Evolutionary conservation across 805 yeast species (phyloP).

Genomic region (Zygosaccharomyces kombuchaensis): DNA sequence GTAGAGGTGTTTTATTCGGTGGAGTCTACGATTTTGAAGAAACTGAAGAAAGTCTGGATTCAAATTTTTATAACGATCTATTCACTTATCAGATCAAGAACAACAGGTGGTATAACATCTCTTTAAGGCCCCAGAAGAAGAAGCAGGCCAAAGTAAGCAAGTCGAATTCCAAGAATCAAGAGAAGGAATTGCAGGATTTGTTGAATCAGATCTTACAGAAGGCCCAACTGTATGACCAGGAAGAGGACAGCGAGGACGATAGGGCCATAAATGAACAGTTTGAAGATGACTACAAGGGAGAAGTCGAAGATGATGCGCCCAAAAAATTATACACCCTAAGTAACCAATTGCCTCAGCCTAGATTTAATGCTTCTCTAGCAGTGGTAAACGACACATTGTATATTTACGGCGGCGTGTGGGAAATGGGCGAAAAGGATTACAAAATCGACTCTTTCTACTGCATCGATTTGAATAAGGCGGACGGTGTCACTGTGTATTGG

Average conservation of each 20-base stretch:
- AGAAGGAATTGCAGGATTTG: conserved; percentile 77
- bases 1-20: conserved; percentile 89
- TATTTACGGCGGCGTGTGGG: conserved; percentile 89
- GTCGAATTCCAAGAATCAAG: conserved; percentile 47
- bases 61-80: conserved; percentile 75
- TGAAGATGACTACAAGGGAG: conserved; percentile 37
- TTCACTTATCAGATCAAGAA: conserved; percentile 78
- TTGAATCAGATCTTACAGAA: conserved; percentile 68
- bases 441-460: conserved; percentile 81
- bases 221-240: conserved; percentile 62
- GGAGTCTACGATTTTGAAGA: conserved; percentile 95
- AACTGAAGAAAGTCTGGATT: conserved; percentile 86
- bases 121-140: conserved; percentile 53
- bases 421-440: conserved; percentile 80
- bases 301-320: conserved; percentile 35
- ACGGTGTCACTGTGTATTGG: conserved; percentile 87
- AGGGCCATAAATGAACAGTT: conserved; percentile 32
- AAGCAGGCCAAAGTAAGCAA: conserved; percentile 49
- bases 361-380: conserved; percentile 82
- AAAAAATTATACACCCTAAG: conserved; percentile 52
- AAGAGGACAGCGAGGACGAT: conserved; percentile 39
- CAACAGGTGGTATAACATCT: conserved; percentile 81
- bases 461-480: conserved; percentile 78
- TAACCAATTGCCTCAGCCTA: conserved; percentile 72
- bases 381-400: conserved; percentile 80